phyloP scores from a whole-genome alignment of 2,329 filamentous ascomycete genomes.

The Falciphora oryzae region DNA sequence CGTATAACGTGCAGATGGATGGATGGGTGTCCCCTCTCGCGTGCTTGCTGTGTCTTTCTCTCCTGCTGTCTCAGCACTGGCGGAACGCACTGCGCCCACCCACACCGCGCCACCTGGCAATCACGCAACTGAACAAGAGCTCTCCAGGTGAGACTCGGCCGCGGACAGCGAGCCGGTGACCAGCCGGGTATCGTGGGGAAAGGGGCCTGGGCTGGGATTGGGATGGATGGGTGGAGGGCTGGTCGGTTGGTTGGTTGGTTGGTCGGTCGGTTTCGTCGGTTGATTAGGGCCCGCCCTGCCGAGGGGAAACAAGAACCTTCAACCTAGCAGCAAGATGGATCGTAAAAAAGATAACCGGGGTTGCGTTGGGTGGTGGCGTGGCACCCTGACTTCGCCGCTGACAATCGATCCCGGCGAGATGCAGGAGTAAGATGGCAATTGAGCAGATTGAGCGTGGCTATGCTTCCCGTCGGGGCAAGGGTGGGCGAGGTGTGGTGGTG shows the following conservation, averaged over 20 bases:
- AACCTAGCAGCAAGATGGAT: neutral
- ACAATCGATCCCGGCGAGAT: neutral
- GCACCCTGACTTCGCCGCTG: neutral
- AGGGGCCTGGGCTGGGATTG: no score
- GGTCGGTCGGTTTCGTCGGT: neutral
- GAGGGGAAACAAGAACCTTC: neutral
- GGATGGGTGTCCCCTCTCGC: neutral
- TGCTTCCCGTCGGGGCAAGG: neutral
- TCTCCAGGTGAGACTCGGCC: neutral
- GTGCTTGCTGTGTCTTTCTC: no score
- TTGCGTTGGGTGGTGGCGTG: neutral
- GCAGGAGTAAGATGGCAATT: neutral
- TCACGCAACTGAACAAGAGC: neutral
- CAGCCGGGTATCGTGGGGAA: neutral
- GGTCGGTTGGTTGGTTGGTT: neutral
- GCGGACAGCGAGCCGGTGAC: neutral
- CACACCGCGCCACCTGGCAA: neutral
- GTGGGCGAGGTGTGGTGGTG: neutral
- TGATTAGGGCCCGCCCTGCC: neutral
- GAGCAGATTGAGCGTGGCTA: neutral
- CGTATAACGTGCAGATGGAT: neutral
- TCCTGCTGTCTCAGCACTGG: neutral
- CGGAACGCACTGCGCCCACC: neutral
- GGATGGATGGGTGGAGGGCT: no score
- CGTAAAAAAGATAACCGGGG: neutral